Evolutionary conservation across 2,329 filamentous ascomycete species (phyloP), one percentile per base, ranked within the genome.

Genomic region (Zopfia rhizophila): DNA sequence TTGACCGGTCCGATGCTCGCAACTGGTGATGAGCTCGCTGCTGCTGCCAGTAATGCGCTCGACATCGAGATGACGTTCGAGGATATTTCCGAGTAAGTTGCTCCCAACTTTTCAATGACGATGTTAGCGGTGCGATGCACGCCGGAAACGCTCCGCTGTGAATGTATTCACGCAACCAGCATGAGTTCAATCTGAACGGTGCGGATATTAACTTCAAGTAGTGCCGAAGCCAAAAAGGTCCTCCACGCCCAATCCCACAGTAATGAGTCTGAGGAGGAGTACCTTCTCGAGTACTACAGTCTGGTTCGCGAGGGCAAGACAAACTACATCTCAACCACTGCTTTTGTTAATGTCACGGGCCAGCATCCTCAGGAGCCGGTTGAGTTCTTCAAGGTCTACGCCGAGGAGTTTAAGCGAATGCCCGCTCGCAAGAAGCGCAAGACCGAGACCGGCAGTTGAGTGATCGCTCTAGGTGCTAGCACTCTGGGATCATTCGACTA

Each of bases 221-320:
- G 38, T 16, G 48, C 52, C 19, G 54, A 73, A 54, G 71, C 72
- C 6, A 68, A 63, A 45, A 60, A 63, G 38, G 62, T 75, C 18
- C 66, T 78, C 12, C 59, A 67, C 5, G 53, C 65, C 2, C 74
- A 78, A 46, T 62, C 69, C 6, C 65, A 62, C 4, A 58, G 55
- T 23, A 67, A 74, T 42, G 55, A 63, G 3, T 72, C 73, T 1
- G 78, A 81, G 61, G 68, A 74, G 41, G 55, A 78, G 56, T 79
- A 78, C 52, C 55, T 81, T 5, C 70, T 81, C 4, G 77, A 82
- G 52, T 81, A 81, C 61, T 81, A 80, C 63, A 76, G 75, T 30
- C 66, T 82, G 7, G 78, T 81, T 7, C 70, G 76, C 32, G 77
- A 80, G 53, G 78, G 79, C 13, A 81, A 81, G 68, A 79, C 78